These are phyloP conservation scores for Tolypocladium capitatum DNA, from an alignment of 2,329 filamentous ascomycete species.

Conservation along the genomic window DNA sequence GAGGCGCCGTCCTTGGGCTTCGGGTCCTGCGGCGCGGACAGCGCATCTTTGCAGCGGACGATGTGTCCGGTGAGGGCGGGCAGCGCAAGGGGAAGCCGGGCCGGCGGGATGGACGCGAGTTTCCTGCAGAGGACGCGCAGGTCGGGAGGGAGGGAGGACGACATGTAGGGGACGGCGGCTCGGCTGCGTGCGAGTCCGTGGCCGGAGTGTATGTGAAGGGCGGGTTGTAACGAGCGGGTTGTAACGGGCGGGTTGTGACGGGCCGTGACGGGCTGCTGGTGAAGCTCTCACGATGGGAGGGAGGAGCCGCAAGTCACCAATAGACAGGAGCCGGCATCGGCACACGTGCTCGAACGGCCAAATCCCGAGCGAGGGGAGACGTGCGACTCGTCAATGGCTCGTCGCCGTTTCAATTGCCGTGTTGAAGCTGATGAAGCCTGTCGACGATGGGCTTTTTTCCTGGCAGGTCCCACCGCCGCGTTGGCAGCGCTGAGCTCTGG, in stretches of 20 bases:
- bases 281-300: not conserved
- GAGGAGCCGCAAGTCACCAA: not conserved
- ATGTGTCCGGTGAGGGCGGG: slow-evolving; percentile 53
- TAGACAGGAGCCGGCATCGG: not conserved
- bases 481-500: slow-evolving; percentile 11
- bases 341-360: too few species aligned
- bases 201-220: not conserved
- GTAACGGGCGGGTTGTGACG: not conserved
- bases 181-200: not conserved
- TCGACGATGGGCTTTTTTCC: slow-evolving; percentile 9
- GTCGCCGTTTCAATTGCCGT: not conserved
- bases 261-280: not conserved
- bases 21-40: slow-evolving; percentile 50
- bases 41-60: slow-evolving; percentile 40
- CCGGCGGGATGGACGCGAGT: slow-evolving; percentile 56
- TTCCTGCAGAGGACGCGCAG: slow-evolving; percentile 54
- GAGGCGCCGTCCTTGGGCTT: slow-evolving; percentile 47
- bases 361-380: not conserved
- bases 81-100: slow-evolving; percentile 60
- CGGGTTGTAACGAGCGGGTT: not conserved
- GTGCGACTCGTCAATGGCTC: not conserved
- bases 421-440: not conserved
- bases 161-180: slow-evolving; percentile 8
- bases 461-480: not conserved
- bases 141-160: slow-evolving; percentile 28